Evolutionary conservation across 371 early-diverging fungal genomes (phyloP), one percentile per base, ranked within the genome.

Genomic region (Blakeslea trispora): DNA sequence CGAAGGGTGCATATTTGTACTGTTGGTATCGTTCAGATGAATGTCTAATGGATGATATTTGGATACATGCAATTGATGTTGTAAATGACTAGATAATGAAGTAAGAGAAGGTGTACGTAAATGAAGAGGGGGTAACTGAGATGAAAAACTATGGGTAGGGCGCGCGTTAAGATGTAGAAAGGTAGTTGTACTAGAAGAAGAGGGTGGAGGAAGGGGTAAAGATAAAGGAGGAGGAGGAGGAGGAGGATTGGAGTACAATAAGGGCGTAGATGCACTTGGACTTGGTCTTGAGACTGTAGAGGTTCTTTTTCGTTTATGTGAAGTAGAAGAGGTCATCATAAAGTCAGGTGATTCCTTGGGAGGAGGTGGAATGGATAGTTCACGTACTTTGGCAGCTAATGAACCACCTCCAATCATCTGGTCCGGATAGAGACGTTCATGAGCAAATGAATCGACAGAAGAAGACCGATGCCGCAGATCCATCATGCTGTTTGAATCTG

Each of bases 71-170:
- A 57, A 55, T n/a, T n/a, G n/a, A 44, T 61, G 64, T 21, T 48
- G 53, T 22, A 49, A 49, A 34, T 46, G 42, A 15, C 28, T 28
- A 32, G 53, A 53, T 1, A 45, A 14, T 13, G 45, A 52, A n/a
- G 45, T 19, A 0, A 53, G 32, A 17, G 43, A 31, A 18, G 35
- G 47, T 11, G 55, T 56, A 17, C 56, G 40, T 19, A 52, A 34
- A 21, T 65, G 62, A 55, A 62, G 62, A 18, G 67, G 67, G 1
- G 62, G 67, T 50, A 63, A 37, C 40, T 62, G 62, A 21, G 67
- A 67, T 42, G 67, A 52, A n/a, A 66, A 66, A 21, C 37, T 53
- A 51, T 55, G 28, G 28, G n/a, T n/a, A n/a, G 32, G 10, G 32
- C 32, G 32, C 10, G 32, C 55, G 21, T 7, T 19, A 15, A 50